Conservation (phyloP, 2,329 filamentous ascomycete genomes). For the Clonostachys rhizophaga region DNA sequence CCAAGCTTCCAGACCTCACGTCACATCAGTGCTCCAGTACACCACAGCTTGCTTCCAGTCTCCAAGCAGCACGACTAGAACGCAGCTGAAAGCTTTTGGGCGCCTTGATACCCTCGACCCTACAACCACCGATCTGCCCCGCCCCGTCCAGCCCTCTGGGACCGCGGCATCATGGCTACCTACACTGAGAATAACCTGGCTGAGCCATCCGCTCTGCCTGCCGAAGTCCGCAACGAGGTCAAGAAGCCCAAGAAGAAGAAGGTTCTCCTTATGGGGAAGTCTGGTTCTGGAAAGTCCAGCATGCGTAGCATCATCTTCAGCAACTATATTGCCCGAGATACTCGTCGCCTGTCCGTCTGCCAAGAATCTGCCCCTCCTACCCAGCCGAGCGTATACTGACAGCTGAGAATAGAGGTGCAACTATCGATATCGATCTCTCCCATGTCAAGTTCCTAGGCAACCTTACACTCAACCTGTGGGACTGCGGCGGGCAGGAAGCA, state of each 20-base stretch:
- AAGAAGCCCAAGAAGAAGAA: constrained; percentile 80
- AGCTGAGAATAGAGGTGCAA: constrained; percentile 62
- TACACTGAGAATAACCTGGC: constrained; percentile 21
- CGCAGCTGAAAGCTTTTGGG: too few relatives aligned
- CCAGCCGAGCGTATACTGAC: neutral
- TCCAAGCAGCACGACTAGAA: too few relatives aligned
- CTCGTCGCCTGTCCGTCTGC: constrained; percentile 63
- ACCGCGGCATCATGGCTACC: constrained; percentile 18
- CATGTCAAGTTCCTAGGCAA: constrained; percentile 99
- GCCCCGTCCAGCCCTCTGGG: neutral
- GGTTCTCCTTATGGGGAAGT: constrained; percentile 89
- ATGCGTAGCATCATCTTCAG: constrained; percentile 99
- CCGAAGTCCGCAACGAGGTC: constrained; percentile 41
- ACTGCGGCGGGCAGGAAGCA: constrained; percentile 96
- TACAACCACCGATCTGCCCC: neutral
- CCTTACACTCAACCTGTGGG: constrained; percentile 95
- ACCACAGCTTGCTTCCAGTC: too few relatives aligned
- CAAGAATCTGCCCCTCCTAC: neutral
- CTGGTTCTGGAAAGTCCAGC: constrained; percentile 93
- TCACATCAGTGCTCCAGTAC: too few relatives aligned
- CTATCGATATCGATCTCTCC: constrained; percentile 96
- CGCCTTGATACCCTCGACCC: too few relatives aligned
- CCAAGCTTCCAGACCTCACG: too few relatives aligned
- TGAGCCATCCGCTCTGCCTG: constrained; percentile 9
- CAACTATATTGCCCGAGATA: constrained; percentile 97